phyloP scores from a whole-genome alignment of 148 eudicot species.

The Pouteria glomerata region DNA sequence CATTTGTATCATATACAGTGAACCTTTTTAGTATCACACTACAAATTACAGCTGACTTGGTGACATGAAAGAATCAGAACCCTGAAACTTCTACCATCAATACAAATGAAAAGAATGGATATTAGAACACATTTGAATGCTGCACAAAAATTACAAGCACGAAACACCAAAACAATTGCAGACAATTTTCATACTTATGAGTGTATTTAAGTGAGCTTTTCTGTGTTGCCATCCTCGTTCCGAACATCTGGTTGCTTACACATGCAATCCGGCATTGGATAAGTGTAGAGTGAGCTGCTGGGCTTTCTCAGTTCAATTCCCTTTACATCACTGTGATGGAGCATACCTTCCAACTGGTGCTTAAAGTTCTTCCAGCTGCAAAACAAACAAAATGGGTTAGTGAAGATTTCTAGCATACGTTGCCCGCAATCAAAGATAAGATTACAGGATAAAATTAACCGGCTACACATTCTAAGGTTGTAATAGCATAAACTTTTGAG shows the following conservation, averaged over 20 bases:
- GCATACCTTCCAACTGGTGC: constrained; percentile 79
- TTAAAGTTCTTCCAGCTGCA: constrained; percentile 79
- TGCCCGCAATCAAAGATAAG: not conserved
- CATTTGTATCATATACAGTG: not conserved
- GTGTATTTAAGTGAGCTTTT: not conserved
- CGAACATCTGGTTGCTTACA: constrained; percentile 42
- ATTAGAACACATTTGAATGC: not conserved
- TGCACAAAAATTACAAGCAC: not conserved
- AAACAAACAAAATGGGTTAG: constrained; percentile 7
- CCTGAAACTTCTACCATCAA: not conserved
- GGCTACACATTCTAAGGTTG: no score
- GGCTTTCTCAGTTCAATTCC: constrained; percentile 75
- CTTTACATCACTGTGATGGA: constrained; percentile 73
- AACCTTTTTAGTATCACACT: not conserved
- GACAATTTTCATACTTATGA: not conserved
- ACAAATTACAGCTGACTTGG: constrained; percentile 2
- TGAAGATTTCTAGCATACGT: not conserved
- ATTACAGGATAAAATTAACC: no score
- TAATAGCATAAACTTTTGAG: no score
- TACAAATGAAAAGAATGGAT: constrained; percentile 15
- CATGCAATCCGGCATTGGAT: constrained; percentile 99
- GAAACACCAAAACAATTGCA: not conserved
- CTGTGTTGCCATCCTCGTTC: constrained; percentile 26
- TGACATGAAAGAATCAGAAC: constrained; percentile 10
- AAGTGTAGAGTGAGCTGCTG: constrained; percentile 75